Base-by-base conservation (phyloP, 1,284 basidiomycete species). In the Agroathelia rolfsii region DNA sequence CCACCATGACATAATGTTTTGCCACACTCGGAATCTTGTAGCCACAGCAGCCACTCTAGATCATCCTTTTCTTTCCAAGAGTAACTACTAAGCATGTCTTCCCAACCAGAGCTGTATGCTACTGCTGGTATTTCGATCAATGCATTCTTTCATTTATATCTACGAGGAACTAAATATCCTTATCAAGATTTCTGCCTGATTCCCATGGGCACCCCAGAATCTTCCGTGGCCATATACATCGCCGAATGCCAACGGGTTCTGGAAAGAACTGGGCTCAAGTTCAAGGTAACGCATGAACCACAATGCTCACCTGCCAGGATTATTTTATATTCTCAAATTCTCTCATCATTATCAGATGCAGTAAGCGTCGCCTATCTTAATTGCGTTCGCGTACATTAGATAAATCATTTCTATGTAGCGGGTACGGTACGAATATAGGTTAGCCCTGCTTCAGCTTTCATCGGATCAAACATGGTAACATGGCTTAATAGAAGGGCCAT, bases 351-450 rank as follows among this genome's bases (percentile, higher is more conserved):
- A 47, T 16, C 39, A 88, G 78, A 74, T 85, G 70, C 78, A 84
- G 80, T 84, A 57, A 66, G 78, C 53, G 21, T 24, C 34, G 29
- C 25, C 29, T 24, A 27, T 14, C n/a, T 20, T 15, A 26, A 6
- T 24, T 26, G 13, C 21, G 25, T 32, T 19, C 36, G 16, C 36
- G 28, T 30, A 28, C 39, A 39, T 27, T 9, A 22, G 33, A 28
- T 17, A 35, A 34, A 24, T 22, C 30, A 24, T 14, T 22, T 37
- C 17, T 37, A 30, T 38, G 3, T 44, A 89, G 87, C 48, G 87
- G 87, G 3, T 90, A 90, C 48, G 89, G 89, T 4, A 94, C 89
- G 3, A 93, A 93, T 50, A 46, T 93, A 30, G 88, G 87, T 71
- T 40, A n/a, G 31, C 61, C 45, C 25, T 32, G 41, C n/a, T 32